phyloP scores from a whole-genome alignment of 2,329 filamentous ascomycete genomes.

The Didymella lethalis region DNA sequence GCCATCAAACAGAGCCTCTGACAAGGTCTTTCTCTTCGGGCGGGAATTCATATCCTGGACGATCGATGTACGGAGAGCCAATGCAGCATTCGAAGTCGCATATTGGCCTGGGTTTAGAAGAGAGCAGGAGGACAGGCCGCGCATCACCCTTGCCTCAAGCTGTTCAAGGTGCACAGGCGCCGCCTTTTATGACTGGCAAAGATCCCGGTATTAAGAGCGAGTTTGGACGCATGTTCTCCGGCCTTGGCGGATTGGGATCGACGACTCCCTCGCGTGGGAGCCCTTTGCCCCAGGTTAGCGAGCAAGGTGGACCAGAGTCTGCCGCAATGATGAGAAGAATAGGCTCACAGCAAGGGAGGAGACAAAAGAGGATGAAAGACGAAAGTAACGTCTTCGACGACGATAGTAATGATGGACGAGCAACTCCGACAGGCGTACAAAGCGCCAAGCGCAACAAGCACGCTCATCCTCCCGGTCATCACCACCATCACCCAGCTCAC shows the following conservation, averaged over 20 bases:
- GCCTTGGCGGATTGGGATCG: constrained; percentile 75
- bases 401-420: constrained; percentile 70
- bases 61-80: constrained; percentile 57
- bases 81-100: constrained; percentile 70
- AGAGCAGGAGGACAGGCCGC: constrained; percentile 81
- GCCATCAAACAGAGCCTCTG: constrained; percentile 46
- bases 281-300: constrained; percentile 52
- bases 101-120: constrained; percentile 75
- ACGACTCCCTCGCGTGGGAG: constrained; percentile 63
- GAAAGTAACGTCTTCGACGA: constrained; percentile 72
- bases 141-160: constrained; percentile 90
- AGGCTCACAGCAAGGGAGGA: constrained; percentile 50
- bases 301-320: constrained; percentile 40
- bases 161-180: constrained; percentile 88
- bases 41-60: constrained; percentile 34
- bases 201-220: constrained; percentile 94
- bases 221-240: constrained; percentile 92
- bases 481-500: constrained; percentile 65
- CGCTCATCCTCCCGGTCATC: constrained; percentile 58
- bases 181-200: constrained; percentile 77
- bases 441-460: constrained; percentile 69
- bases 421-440: constrained; percentile 69
- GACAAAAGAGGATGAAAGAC: constrained; percentile 73
- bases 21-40: constrained; percentile 47
- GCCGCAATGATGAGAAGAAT: constrained; percentile 46